Evolutionary conservation across 176 grass and related monocot genomes (phyloP).

Genomic region (Juncus inflexus): DNA sequence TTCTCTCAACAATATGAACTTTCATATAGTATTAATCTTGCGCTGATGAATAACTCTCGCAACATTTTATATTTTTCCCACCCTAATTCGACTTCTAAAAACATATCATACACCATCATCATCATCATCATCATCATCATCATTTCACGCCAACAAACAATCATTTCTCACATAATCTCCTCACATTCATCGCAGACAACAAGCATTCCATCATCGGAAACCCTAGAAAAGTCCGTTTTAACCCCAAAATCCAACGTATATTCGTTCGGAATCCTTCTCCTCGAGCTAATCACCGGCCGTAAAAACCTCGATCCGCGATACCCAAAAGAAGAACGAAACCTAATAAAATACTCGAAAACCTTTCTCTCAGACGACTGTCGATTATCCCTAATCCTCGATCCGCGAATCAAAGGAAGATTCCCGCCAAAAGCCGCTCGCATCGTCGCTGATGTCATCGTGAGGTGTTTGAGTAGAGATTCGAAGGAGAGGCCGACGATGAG

Average conservation of each 20-base stretch:
- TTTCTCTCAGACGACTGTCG: constrained; percentile 87
- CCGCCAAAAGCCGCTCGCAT: constrained; percentile 75
- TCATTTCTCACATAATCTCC: too few species aligned
- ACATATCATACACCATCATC: too few species aligned
- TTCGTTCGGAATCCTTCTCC: constrained; percentile 90
- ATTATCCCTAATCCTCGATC: constrained; percentile 90
- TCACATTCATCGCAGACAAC: too few species aligned
- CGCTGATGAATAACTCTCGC: too few species aligned
- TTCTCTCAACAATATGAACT: too few species aligned
- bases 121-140: too few species aligned
- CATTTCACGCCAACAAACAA: too few species aligned
- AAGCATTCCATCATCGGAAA: constrained; percentile 47
- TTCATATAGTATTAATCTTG: too few species aligned
- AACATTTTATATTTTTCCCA: not conserved
- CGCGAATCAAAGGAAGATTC: constrained; percentile 86
- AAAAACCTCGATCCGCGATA: constrained; percentile 68
- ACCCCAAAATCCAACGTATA: constrained; percentile 98
- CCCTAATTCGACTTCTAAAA: not conserved
- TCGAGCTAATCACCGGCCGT: constrained; percentile 87
- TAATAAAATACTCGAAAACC: constrained; percentile 84
- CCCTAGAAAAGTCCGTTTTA: constrained; percentile 86
- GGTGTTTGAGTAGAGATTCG: constrained; percentile 76
- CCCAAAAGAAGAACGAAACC: constrained; percentile 76
- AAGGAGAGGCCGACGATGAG: constrained; percentile 91
- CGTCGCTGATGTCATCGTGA: constrained; percentile 71